Percentiles rank a stretch among this genome's conserved stretches.
Evolutionary conservation across 129 eudicot species (phyloP).

Genomic region (Smallanthus sonchifolius): DNA sequence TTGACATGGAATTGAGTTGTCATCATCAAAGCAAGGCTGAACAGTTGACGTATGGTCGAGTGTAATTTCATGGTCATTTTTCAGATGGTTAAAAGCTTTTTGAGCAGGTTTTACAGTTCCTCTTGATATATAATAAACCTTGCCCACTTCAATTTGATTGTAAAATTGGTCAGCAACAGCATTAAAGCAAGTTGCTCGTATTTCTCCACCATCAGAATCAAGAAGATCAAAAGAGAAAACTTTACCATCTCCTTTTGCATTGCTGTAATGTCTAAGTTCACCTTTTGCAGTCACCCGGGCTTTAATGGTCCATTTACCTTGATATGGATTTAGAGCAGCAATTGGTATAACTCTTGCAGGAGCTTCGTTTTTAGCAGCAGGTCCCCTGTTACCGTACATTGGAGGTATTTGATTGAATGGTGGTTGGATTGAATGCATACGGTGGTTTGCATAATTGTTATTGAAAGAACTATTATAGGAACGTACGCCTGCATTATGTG

Average conservation of each 20-base stretch:
- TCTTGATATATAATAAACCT: constrained; percentile 69
- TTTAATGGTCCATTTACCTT: constrained; percentile 86
- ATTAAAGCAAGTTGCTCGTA: constrained; percentile 88
- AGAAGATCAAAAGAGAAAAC: constrained; percentile 93
- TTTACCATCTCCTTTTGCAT: constrained; percentile 85
- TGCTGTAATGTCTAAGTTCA: constrained; percentile 71
- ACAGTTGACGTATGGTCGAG: constrained; percentile 62
- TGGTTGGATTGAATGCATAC: constrained; percentile 45
- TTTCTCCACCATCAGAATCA: constrained; percentile 90
- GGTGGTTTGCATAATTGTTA: constrained; percentile 34
- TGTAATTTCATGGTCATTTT: constrained; percentile 71
- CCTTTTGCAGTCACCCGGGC: constrained; percentile 85
- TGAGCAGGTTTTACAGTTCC: constrained; percentile 80
- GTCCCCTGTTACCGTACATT: constrained; percentile 71
- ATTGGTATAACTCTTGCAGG: constrained; percentile 75
- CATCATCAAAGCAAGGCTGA: constrained; percentile 73
- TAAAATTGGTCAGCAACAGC: constrained; percentile 81
- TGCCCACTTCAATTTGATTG: constrained; percentile 67
- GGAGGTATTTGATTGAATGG: constrained; percentile 59
- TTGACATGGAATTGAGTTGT: constrained; percentile 61
- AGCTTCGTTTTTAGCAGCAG: constrained; percentile 70
- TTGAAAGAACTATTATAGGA: constrained; percentile 37
- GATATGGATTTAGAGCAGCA: constrained; percentile 84
- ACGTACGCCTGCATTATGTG: constrained; percentile 25
- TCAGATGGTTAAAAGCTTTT: constrained; percentile 70